phyloP scores from a whole-genome alignment of 2,329 filamentous ascomycete species.

The Ceratocystiopsis minuta region DNA sequence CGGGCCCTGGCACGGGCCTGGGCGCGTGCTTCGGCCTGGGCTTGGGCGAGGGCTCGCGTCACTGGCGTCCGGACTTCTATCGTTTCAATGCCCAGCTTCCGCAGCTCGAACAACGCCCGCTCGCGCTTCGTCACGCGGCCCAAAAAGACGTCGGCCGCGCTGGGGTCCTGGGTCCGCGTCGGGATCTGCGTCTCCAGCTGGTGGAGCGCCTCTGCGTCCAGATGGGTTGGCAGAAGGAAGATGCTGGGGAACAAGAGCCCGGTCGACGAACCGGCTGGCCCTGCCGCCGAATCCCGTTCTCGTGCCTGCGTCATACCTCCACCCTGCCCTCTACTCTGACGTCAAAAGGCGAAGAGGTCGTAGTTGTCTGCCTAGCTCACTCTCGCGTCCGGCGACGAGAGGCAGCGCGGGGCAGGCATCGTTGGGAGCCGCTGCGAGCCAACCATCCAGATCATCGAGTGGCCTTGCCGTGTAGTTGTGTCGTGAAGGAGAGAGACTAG shows the following conservation, averaged over 20 bases:
- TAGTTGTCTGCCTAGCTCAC: too few relatives aligned
- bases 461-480: too few relatives aligned
- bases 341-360: too few relatives aligned
- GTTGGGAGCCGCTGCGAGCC: too few relatives aligned
- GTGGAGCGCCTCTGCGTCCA: constrained; percentile 44
- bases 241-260: constrained; percentile 37
- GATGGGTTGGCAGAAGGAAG: constrained; percentile 54
- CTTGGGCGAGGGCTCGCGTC: too few relatives aligned
- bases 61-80: constrained; percentile 20
- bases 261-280: neutral
- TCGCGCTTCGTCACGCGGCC: constrained; percentile 53
- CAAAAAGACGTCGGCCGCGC: constrained; percentile 56
- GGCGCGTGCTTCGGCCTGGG: too few relatives aligned
- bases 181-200: constrained; percentile 46
- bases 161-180: constrained; percentile 50
- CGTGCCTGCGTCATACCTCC: neutral
- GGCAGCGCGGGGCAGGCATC: too few relatives aligned
- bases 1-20: too few relatives aligned
- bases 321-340: too few relatives aligned
- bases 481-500: too few relatives aligned
- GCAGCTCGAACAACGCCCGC: constrained; percentile 61
- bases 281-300: neutral
- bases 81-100: constrained; percentile 43
- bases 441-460: too few relatives aligned
- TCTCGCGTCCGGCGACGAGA: too few relatives aligned